A percentile compares a stretch with the other conserved stretches of the same genome.
phyloP scores from a whole-genome alignment of 805 yeast species.

The Starmera quercuum region DNA sequence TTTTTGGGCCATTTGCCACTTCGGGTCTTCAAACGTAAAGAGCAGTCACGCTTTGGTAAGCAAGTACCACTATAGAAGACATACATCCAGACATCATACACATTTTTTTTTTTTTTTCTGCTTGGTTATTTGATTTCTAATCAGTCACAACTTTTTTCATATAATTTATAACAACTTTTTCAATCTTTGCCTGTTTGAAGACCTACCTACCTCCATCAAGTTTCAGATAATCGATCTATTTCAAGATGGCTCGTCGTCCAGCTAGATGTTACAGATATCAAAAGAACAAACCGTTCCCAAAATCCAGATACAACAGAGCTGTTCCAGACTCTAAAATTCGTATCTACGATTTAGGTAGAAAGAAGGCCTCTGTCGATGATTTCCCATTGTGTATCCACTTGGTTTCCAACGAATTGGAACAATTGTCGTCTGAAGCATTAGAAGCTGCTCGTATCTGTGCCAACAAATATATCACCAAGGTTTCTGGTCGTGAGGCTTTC shows the following conservation, averaged over 20 bases:
- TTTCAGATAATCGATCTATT: too few relatives aligned
- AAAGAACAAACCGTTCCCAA: conserved; percentile 99
- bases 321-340: conserved; percentile 99
- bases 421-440: conserved; percentile 98
- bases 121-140: background rate
- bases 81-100: too few relatives aligned
- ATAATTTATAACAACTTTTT: background rate
- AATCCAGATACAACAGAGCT: conserved; percentile 99
- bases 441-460: conserved; percentile 99
- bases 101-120: too few relatives aligned
- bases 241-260: conserved; percentile 99
- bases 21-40: too few relatives aligned
- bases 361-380: conserved; percentile 99
- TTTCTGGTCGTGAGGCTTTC: conserved; percentile 99
- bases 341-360: conserved; percentile 98
- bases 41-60: too few relatives aligned
- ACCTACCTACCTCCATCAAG: background rate
- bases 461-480: conserved; percentile 97
- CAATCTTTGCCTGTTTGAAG: background rate
- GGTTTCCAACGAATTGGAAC: conserved; percentile 99
- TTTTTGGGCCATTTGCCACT: too few relatives aligned
- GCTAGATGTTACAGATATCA: conserved; percentile 99
- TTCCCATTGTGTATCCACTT: conserved; percentile 99
- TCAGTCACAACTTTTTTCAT: background rate
- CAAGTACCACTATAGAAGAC: too few relatives aligned